A percentile compares a stretch with the other conserved stretches of the same genome.
phyloP scores from a whole-genome alignment of 1,284 basidiomycete genomes.

The Trichosporon sp. region DNA sequence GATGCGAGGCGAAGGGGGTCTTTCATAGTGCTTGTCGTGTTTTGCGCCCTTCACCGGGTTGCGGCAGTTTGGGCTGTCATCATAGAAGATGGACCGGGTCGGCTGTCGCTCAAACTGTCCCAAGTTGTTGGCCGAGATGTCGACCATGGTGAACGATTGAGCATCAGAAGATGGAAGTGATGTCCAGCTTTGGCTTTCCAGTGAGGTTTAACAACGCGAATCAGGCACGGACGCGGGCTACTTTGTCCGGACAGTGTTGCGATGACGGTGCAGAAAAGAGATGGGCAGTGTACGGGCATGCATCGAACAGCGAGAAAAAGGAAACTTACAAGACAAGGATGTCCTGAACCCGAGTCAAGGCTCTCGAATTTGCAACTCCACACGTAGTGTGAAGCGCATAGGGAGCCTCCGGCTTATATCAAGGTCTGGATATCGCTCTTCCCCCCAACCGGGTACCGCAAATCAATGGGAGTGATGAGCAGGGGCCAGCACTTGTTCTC shows the following conservation, averaged over 20 bases:
- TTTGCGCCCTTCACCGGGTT: not conserved
- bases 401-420: slow-evolving; percentile 46
- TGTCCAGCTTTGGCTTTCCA: not conserved
- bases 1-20: not conserved
- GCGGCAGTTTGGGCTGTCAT: not conserved
- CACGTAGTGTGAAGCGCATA: slow-evolving; percentile 32
- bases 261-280: not conserved
- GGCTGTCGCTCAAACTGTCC: not conserved
- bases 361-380: slow-evolving; percentile 34
- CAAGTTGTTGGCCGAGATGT: not conserved
- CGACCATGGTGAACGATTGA: not conserved
- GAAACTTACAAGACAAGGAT: slow-evolving; percentile 23
- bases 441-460: slow-evolving; percentile 43
- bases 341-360: slow-evolving; percentile 50
- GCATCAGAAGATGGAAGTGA: not conserved
- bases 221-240: not conserved
- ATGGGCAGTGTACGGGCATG: not conserved
- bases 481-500: slow-evolving; percentile 11
- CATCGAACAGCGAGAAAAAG: not conserved
- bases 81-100: not conserved
- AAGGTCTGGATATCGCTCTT: slow-evolving; percentile 26
- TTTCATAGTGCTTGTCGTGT: not conserved
- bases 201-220: not conserved
- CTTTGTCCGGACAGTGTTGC: not conserved
- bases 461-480: slow-evolving; percentile 26